phyloP scores from a whole-genome alignment of 371 early-diverging fungal species.

The Mucor sp. region DNA sequence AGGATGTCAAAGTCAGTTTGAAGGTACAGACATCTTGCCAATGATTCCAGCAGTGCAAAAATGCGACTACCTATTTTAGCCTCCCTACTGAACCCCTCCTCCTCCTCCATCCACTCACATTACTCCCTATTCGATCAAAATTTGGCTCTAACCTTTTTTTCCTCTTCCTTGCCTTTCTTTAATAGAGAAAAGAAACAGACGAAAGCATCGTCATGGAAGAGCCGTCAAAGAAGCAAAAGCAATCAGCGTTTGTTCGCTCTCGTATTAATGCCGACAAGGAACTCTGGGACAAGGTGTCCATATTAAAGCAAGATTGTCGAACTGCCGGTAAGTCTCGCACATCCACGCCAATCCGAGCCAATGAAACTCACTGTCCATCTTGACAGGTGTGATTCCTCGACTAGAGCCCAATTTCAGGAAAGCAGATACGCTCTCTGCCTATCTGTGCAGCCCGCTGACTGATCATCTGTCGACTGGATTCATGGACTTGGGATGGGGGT shows the following conservation, averaged over 20 bases:
- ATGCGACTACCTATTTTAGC: background rate
- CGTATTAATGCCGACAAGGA: slow-evolving; percentile 29
- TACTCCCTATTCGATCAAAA: background rate
- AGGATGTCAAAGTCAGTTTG: slow-evolving; percentile 16
- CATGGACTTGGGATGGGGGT: slow-evolving; percentile 73
- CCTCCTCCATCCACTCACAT: background rate
- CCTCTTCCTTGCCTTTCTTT: background rate
- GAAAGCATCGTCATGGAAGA: background rate
- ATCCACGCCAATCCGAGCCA: background rate
- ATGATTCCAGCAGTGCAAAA: background rate
- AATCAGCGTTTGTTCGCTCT: slow-evolving; percentile 11
- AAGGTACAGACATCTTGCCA: slow-evolving; percentile 2
- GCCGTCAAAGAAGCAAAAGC: background rate
- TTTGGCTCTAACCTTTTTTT: background rate
- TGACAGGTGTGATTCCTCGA: slow-evolving; percentile 46
- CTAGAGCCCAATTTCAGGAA: slow-evolving; percentile 42
- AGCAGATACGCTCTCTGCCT: slow-evolving; percentile 33
- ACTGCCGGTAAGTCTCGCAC: slow-evolving; percentile 30
- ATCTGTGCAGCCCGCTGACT: slow-evolving; percentile 49
- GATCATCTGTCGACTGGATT: slow-evolving; percentile 48
- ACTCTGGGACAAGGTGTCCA: slow-evolving; percentile 31
- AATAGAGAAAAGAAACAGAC: slow-evolving; percentile 15
- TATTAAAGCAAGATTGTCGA: slow-evolving; percentile 32
- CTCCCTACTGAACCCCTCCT: background rate
- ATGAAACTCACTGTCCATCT: background rate